phyloP scores from a whole-genome alignment of 1,284 basidiomycete genomes.

The Ceratobasidium sp. region DNA sequence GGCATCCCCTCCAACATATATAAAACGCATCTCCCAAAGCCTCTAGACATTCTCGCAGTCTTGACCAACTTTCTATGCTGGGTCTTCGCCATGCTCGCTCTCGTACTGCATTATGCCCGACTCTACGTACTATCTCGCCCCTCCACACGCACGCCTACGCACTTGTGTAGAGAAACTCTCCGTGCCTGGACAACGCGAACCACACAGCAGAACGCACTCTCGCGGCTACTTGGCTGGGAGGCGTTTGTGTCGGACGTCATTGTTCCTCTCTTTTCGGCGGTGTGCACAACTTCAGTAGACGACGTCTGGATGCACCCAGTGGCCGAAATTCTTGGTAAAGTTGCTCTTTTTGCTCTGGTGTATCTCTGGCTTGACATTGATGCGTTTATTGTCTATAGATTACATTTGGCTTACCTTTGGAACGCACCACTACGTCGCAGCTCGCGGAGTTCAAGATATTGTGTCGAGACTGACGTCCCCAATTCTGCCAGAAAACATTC shows the following conservation, averaged over 20 bases:
- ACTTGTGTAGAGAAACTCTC: constrained; percentile 57
- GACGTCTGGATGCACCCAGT: constrained; percentile 66
- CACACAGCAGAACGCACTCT: constrained; percentile 53
- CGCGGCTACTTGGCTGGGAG: constrained; percentile 61
- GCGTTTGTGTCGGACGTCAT: constrained; percentile 65
- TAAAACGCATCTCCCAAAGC: constrained; percentile 21
- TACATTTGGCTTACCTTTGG: constrained; percentile 70
- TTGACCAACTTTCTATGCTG: constrained; percentile 6
- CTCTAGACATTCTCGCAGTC: background rate
- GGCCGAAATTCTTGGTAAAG: constrained; percentile 68
- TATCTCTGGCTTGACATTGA: background rate
- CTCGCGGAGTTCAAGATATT: constrained; percentile 66
- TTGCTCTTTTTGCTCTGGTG: background rate
- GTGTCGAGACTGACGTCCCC: constrained; percentile 59
- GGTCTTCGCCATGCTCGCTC: constrained; percentile 53
- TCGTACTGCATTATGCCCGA: constrained; percentile 65
- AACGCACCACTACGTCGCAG: constrained; percentile 69
- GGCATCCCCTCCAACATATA: constrained; percentile 59
- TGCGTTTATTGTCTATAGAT: constrained; percentile 60
- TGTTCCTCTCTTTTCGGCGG: constrained; percentile 74
- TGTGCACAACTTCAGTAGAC: constrained; percentile 68
- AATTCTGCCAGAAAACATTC: constrained; percentile 59
- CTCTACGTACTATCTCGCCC: constrained; percentile 65
- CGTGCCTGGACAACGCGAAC: constrained; percentile 61
- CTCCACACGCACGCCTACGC: constrained; percentile 55